Evolutionary conservation across 2,329 filamentous ascomycete species (phyloP), one percentile per base, ranked within the genome.

Genomic region (Fonsecaea pedrosoi): DNA sequence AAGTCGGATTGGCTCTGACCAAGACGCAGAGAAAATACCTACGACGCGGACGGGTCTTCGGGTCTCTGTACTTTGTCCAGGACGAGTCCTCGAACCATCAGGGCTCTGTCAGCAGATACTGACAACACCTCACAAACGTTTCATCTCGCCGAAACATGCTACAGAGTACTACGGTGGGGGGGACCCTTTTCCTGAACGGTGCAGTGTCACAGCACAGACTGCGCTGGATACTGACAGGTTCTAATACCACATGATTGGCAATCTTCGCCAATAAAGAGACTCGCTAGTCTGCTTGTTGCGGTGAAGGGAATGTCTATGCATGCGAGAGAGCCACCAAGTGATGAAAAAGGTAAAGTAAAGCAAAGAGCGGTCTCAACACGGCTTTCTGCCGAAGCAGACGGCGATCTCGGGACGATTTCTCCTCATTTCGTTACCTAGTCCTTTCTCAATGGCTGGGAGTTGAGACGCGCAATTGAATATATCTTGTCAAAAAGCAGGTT

Each of bases 381-480:
- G 18, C 45, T 50, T 50, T 50, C 21, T 13, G 21, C 45, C 45
- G 45, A 50, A 50, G 21, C 21, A 50, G 45, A 50, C 45, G 45
- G 45, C 45, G 45, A 50, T 50, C 18, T 2, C 45, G 45, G 45
- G 9, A 50, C 45, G 45, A 25, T 30, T 25, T 50, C 45, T 50
- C 45, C 45, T 50, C 45, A 50, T 30, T 50, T 50, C 15, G 45
- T 21, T 30, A 10, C 10, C 13, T 50, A 18, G 10, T 13, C 21
- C 25, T 50, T 18, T 30, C 45, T 50, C 3, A 50, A 30, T 50
- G 18, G 45, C 9, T 13, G 9, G 21, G 10, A 50, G 25, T 13
- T 50, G 9, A 25, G 12, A 12, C 4, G 21, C 45, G 25, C 45
- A 21, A 21, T 8, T 18, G 21, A 25, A 25, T 18, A 25, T 3